Evolutionary conservation across 176 grass and related monocot genomes (phyloP), one percentile per base, ranked within the genome.

Genomic region (Metroxylon sagu): DNA sequence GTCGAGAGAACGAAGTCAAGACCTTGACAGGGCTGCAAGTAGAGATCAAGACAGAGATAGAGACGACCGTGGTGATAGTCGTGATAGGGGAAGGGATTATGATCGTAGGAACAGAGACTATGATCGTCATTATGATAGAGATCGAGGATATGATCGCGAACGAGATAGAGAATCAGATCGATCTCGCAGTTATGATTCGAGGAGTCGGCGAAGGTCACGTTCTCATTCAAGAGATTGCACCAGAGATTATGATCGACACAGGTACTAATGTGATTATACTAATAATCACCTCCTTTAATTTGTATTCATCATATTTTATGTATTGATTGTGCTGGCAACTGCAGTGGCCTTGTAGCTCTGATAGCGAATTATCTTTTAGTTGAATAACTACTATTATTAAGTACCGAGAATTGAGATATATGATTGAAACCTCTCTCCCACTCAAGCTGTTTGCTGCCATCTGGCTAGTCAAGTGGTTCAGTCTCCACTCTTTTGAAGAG

Each of bases 1-100:
- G 72, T 87, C 83, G 29, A 87, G 69, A 68, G 91, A 96, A 74
- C 89, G 77, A 51, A 96, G 86, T 62, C 18, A 59, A 56, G 91
- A 96, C 28, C 53, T 21, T 56, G 74, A 74, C 16, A 90, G 83
- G 63, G 75, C 77, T 48, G 85, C 60, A 68, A 95, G 83, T 68
- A 89, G 70, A 63, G 90, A 89, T 25, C 74, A 6, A 30, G 70
- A 82, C 29, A 25, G 14, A 35, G 52, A 68, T 31, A 86, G 77
- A 85, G 85, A 74, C 69, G 83, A 74, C n/a, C 60, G 64, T 56
- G 55, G 66, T n/a, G 74, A 77, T 69, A 96, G 77, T 49, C 71
- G 29, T 64, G 86, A 82, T 18, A 79, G 83, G 71, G 74, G 85
- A 61, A 76, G 87, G 35, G 92, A 87, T 69, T 80, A 95, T 85